These are phyloP conservation scores for Lactarius hatsudake DNA, from an alignment of 768 basidiomycete species.

Conservation along the genomic window DNA sequence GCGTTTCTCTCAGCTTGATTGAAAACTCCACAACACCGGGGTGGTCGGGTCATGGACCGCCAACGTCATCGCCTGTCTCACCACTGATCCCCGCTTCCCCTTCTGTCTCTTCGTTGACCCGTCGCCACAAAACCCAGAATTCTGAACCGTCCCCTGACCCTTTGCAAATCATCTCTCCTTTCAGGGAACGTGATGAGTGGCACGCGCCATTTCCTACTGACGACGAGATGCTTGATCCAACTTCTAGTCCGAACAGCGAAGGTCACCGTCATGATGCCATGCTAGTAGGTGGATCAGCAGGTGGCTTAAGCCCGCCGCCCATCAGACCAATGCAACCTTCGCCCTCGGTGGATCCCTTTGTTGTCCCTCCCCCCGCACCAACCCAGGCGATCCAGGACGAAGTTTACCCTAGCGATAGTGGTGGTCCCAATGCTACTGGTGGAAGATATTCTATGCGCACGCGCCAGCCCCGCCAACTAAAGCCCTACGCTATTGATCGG, in stretches of 20 bases:
- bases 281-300: not conserved
- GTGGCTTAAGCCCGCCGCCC: not conserved
- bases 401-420: constrained; percentile 9
- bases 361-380: not conserved
- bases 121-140: not conserved
- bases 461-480: constrained; percentile 53
- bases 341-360: not conserved
- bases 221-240: not conserved
- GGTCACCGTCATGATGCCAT: not conserved
- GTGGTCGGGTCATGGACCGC: not conserved
- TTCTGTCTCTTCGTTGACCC: not conserved
- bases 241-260: not conserved
- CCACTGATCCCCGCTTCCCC: not conserved
- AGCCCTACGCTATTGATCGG: constrained; percentile 61
- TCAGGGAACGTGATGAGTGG: not conserved
- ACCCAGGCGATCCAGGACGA: not conserved
- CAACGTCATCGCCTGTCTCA: constrained; percentile 13
- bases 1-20: not conserved
- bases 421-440: not conserved
- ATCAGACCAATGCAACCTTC: not conserved
- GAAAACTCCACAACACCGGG: not conserved
- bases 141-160: constrained; percentile 9
- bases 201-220: not conserved
- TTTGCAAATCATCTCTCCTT: not conserved
- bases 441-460: constrained; percentile 53